These are phyloP conservation scores for Phytophthora melonis DNA, from an alignment of 352 stramenopile species.

Conservation along the genomic window DNA sequence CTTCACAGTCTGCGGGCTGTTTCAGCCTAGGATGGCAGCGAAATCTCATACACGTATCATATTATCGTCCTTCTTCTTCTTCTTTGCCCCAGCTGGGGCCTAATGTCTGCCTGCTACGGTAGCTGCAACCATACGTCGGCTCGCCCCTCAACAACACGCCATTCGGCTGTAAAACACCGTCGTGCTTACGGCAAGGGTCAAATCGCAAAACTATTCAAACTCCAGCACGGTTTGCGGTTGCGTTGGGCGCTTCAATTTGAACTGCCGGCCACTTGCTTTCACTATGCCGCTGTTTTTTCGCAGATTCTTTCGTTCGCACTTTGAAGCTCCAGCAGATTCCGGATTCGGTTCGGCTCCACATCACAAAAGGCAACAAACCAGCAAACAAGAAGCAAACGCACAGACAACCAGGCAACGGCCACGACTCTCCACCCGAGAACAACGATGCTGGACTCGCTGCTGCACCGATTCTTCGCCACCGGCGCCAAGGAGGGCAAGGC, in stretches of 20 bases:
- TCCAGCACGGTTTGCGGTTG: background rate
- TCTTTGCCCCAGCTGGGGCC: too few relatives aligned
- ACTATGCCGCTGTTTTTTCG: conserved; percentile 31
- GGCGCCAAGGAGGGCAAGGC: conserved; percentile 17
- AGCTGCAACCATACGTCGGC: conserved; percentile 3
- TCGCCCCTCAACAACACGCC: background rate
- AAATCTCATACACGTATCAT: too few relatives aligned
- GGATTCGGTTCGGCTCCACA: conserved; percentile 6
- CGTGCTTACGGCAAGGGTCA: conserved; percentile 4
- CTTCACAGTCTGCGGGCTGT: too few relatives aligned
- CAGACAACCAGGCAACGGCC: background rate
- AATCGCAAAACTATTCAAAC: background rate
- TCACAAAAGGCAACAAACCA: conserved; percentile 17
- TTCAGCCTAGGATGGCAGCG: too few relatives aligned
- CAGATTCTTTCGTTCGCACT: conserved; percentile 26
- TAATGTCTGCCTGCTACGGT: too few relatives aligned
- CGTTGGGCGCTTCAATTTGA: background rate
- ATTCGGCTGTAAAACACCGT: background rate
- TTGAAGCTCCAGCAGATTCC: conserved; percentile 32
- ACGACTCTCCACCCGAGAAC: conserved; percentile 6
- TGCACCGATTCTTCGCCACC: conserved; percentile 46
- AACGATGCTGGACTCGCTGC: conserved; percentile 47
- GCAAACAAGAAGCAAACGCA: conserved; percentile 11
- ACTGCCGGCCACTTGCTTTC: conserved; percentile 10
- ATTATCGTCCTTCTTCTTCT: too few relatives aligned